Base-by-base conservation (phyloP, 371 early-diverging fungal species). In the Rhizopus arrhizus region DNA sequence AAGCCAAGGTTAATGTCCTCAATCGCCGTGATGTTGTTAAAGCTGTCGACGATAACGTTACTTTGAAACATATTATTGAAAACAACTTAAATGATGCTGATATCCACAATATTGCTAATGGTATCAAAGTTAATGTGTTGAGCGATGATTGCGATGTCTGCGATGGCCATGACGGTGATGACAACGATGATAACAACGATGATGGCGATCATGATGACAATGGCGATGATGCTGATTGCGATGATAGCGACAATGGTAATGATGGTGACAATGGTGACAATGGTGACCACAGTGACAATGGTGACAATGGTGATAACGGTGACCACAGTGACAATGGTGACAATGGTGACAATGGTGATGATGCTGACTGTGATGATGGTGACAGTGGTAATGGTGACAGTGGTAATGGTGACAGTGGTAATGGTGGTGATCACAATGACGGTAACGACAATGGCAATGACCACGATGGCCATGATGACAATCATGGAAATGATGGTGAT, bases 251-350 rank as follows among this genome's bases (percentile, higher is more conserved):
- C 2, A 29, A 46, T 16, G 54, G 51, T 16, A 22, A 55, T 48
- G 50, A 55, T 22, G 56, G 56, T 28, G 50, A 62, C n/a, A 40
- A 61, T 12, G 61, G 48, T 1, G 54, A 47, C 7, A 47, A 61
- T 38, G 16, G 48, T 12, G 42, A 55, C 8, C 35, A 55, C 0
- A 41, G 53, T 13, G 28, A 38, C 13, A 29, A 55, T 10, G 29
- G 46, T 31, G 42, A 33, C 35, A 46, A 38, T 34, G 22, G 36
- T 12, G 41, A 31, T 10, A 38, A 55, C 1, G 49, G 28, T 11
- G 56, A 56, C 4, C 10, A 41, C 15, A 52, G 36, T 11, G 22
- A 42, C 5, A 16, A 59, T 2, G 48, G 34, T 22, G 22, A 31
- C 34, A 28, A 53, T 15, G 54, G 36, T 13, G 1, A 35, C 3